Evolutionary conservation across 1,139 yeast species (phyloP), one percentile per base, ranked within the genome.

Genomic region (Taphrina deformans): DNA sequence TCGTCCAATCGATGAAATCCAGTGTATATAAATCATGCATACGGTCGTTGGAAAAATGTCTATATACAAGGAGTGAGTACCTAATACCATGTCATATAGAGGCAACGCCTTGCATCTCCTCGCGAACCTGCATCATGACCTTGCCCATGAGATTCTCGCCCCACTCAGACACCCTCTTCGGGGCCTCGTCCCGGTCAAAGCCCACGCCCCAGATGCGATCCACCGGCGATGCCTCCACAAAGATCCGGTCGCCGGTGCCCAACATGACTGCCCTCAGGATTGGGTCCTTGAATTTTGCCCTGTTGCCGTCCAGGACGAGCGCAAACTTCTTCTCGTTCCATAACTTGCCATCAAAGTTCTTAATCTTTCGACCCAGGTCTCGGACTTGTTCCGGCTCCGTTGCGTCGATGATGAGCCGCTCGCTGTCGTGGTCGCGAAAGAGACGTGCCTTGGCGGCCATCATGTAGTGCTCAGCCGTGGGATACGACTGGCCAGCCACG

Each of bases 401-500:
- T 3, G 33, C 52, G 6, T n/a, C 52, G 18, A 26, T 7, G 16
- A 48, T 48, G 14, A 26, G 38, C 10, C 35, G 7, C 26, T 48
- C 52, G 35, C 33, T 48, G 35, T 48, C 52, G 2, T 4, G 35
- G 52, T 48, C 52, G 27, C 52, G 18, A 27, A 48, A 48, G 12
- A 48, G 23, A 2, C 52, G 52, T 14, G 52, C 52, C 16, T 48
- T 48, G 6, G 52, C 33, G 6, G 35, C 33, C 52, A 48, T 48
- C 52, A 48, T 48, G 52, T 48, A 48, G 35, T 48, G 52, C n/a
- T 48, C 52, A 10, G 52, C 52, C 1, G 52, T 48, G 23, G 52
- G 52, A 48, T 48, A 48, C 21, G 35, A 2, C 10, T 24, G 2
- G 16, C 35, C 35, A 12, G 23, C 52, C 4, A 26, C 52, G 1